Base-by-base conservation (phyloP, 2,329 filamentous ascomycete genomes). In the Chalaropsis ovoidea region DNA sequence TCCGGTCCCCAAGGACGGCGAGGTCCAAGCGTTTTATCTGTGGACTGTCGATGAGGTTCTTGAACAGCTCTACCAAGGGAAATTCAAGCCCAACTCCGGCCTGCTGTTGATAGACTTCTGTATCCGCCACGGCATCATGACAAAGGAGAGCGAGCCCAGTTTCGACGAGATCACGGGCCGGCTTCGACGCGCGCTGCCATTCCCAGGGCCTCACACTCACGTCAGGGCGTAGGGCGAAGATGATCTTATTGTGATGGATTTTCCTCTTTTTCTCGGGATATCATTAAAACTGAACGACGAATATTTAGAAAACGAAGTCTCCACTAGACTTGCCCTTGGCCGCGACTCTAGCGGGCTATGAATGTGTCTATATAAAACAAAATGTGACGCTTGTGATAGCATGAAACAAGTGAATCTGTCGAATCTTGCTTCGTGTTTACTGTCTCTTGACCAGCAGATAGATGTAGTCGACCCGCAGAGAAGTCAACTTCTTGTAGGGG, bases 1-100 rank as follows among this genome's bases (percentile, higher is more conserved):
- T 43, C 91, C 88, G 13, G 82, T 81, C 72, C 92, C 93, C 19
- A 86, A 88, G 67, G 94, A 99, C 74, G 86, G 87, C 64, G 94
- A 99, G 77, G 94, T 96, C 3, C 89, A 91, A 72, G 83, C 85
- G 68, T 97, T 97, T 73, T 82, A 84, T 72, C 79, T 96, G 67
- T 86, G 85, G 82, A 85, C 81, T 1, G 80, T 96, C 49, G 83
- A 88, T n/a, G 82, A 95, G 75, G 83, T 95, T 56, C 82, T 86
- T 74, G 78, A 80, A 66, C 85, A 86, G 56, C 77, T 99, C 72
- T 81, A 80, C 17, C 77, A 79, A 63, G 90, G 89, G 15, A 82
- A 87, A 70, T 99, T 93, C 79, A 99, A 99, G 79, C 88, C 92
- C 1, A 97, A 97, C 74, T 96, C 92, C 75, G 87, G 89, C 15